Conservation (phyloP, 768 basidiomycete genomes). For the Fomitopsis pulvina region DNA sequence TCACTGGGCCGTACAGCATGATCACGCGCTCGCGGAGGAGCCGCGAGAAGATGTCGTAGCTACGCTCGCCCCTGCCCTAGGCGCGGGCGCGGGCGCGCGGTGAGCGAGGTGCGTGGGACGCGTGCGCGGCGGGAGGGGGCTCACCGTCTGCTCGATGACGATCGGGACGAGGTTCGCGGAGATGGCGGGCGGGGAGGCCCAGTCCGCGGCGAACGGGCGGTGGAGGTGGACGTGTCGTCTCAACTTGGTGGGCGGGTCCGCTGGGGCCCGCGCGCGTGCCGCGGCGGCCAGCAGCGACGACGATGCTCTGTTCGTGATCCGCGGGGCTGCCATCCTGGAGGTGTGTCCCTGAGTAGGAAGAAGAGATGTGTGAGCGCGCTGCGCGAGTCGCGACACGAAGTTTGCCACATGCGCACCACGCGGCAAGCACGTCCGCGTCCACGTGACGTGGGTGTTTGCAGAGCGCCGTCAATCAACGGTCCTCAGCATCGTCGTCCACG, state of each 20-base stretch:
- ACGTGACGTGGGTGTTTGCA: constrained; percentile 23
- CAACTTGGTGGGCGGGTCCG: too few species aligned
- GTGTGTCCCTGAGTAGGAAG: not conserved
- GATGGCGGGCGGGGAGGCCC: constrained; percentile 34
- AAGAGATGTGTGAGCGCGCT: not conserved
- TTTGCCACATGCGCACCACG: not conserved
- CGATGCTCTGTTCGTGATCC: not conserved
- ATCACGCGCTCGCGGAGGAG: constrained; percentile 90
- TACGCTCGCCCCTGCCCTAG: constrained; percentile 85
- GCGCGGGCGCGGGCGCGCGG: too few species aligned
- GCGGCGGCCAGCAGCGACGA: not conserved
- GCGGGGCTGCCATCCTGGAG: not conserved
- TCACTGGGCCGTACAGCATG: constrained; percentile 89
- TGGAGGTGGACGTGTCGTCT: constrained; percentile 49
- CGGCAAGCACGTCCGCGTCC: constrained; percentile 13
- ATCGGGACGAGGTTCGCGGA: constrained; percentile 73
- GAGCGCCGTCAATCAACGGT: too few species aligned
- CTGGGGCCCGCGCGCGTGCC: not conserved
- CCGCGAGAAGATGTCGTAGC: constrained; percentile 95
- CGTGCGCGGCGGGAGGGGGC: not conserved
- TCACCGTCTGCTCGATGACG: constrained; percentile 87
- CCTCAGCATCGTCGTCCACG: too few species aligned
- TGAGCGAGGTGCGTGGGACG: not conserved
- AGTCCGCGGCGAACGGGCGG: constrained; percentile 35
- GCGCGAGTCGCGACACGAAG: not conserved